Conservation (phyloP, 805 yeast genomes). For the Spathaspora boniae region DNA sequence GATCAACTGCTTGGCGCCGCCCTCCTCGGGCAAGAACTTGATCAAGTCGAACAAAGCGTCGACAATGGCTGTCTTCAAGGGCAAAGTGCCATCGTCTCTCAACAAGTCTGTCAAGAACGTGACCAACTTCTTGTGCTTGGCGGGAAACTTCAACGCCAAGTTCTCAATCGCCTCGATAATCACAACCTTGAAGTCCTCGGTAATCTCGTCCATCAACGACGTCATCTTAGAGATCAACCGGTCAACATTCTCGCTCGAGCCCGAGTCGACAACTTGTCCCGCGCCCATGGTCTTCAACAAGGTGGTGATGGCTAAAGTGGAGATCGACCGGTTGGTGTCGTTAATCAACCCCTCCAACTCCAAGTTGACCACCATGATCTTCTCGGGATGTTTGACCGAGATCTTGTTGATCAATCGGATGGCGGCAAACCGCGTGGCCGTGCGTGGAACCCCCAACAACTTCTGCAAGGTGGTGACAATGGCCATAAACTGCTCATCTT, state of each 20-base stretch:
- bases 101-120: constrained; percentile 77
- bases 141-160: constrained; percentile 88
- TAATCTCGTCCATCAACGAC: constrained; percentile 85
- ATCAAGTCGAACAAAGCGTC: constrained; percentile 93
- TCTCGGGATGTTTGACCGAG: constrained; percentile 78
- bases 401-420: constrained; percentile 83
- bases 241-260: constrained; percentile 63
- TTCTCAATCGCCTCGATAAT: constrained; percentile 94
- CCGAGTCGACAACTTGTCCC: constrained; percentile 37
- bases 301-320: constrained; percentile 96
- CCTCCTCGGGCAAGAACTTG: constrained; percentile 68
- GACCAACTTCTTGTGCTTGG: constrained; percentile 80
- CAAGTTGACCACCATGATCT: constrained; percentile 70
- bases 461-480: constrained; percentile 74
- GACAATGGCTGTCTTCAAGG: constrained; percentile 80
- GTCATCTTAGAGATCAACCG: constrained; percentile 84
- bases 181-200: constrained; percentile 93
- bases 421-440: constrained; percentile 89
- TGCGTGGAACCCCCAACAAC: constrained; percentile 81
- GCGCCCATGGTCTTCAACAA: constrained; percentile 92
- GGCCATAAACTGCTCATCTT: constrained; percentile 61
- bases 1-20: constrained; percentile 72
- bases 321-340: constrained; percentile 86
- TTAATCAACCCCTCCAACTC: constrained; percentile 85
- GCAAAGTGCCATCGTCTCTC: constrained; percentile 87